Conservation (phyloP, 1,139 yeast genomes). For the Kodamaea derodonti region DNA sequence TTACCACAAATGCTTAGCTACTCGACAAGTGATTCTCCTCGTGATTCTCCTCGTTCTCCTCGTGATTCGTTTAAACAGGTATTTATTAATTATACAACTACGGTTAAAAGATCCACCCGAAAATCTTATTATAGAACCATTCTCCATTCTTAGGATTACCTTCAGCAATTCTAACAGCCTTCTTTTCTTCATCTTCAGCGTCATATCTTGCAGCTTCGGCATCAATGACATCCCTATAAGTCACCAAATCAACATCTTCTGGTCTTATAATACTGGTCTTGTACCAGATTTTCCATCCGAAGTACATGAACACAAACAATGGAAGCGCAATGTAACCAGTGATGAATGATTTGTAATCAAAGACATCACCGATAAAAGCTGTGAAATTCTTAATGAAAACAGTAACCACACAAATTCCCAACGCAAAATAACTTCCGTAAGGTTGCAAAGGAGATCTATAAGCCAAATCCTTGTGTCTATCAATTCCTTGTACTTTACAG, state of each 20-base stretch:
- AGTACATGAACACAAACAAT: constrained; percentile 49
- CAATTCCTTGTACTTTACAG: constrained; percentile 57
- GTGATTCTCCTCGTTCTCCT: too few relatives aligned
- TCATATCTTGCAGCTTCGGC: constrained; percentile 60
- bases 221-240: constrained; percentile 64
- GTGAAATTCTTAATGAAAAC: constrained; percentile 73
- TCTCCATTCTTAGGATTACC: constrained; percentile 37
- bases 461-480: constrained; percentile 40
- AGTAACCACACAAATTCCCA: constrained; percentile 50
- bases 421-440: constrained; percentile 56
- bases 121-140: constrained; percentile 55
- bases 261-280: constrained; percentile 52
- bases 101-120: constrained; percentile 55
- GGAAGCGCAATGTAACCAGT: constrained; percentile 81
- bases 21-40: too few relatives aligned
- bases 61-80: too few relatives aligned
- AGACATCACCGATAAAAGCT: constrained; percentile 53
- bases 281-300: constrained; percentile 56
- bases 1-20: too few relatives aligned
- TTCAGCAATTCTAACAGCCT: constrained; percentile 45
- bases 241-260: constrained; percentile 58
- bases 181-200: constrained; percentile 34
- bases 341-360: constrained; percentile 60
- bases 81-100: too few relatives aligned
- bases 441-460: constrained; percentile 69